These are phyloP conservation scores for Endocladia muricata DNA, from an alignment of 31 red algal genomes.

Conservation along the genomic window DNA sequence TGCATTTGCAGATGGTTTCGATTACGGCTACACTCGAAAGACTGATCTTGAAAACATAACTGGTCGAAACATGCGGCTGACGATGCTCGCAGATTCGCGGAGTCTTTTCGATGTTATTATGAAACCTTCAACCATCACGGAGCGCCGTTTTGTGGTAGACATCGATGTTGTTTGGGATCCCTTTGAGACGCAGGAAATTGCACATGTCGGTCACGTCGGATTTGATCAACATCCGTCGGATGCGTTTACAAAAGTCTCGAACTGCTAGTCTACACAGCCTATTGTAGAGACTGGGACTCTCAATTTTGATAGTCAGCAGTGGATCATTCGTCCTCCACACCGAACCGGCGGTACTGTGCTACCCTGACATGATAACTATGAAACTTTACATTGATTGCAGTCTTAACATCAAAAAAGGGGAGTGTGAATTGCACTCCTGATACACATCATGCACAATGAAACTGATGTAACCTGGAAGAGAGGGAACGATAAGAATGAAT, in stretches of 20 bases:
- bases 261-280: neutral
- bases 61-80: neutral
- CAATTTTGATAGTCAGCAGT: neutral
- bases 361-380: no score
- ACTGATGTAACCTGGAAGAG: no score
- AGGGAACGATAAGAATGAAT: no score
- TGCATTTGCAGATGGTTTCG: neutral
- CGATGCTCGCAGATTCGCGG: conserved; percentile 4
- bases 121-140: neutral
- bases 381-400: no score
- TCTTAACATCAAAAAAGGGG: no score
- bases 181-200: neutral
- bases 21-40: neutral
- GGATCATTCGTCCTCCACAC: neutral
- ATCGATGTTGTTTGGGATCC: neutral
- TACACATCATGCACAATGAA: no score
- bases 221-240: neutral
- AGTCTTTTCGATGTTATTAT: neutral
- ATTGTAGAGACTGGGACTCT: neutral
- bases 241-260: neutral
- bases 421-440: no score
- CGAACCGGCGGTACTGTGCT: no score
- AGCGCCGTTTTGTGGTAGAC: conserved; percentile 13
- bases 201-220: neutral
- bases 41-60: conserved; percentile 3